These are phyloP conservation scores for Sanguinoderma infundibulare DNA, from an alignment of 1,284 basidiomycete species.

Conservation along the genomic window DNA sequence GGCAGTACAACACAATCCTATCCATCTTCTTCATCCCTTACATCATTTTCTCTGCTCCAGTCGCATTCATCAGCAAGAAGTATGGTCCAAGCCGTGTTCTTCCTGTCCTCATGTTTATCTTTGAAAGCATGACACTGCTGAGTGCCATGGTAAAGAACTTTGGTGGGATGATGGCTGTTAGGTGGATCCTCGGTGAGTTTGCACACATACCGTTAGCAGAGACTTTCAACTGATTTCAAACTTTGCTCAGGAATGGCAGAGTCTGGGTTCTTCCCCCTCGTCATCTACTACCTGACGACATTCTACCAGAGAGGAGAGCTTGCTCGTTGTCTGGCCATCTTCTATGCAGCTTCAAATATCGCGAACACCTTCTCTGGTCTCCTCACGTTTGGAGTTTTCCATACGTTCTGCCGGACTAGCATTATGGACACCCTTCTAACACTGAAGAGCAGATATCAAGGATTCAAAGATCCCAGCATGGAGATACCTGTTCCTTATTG, in stretches of 20 bases:
- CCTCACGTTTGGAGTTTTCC: slow-evolving; percentile 23
- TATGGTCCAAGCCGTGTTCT: slow-evolving; percentile 40
- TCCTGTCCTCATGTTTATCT: slow-evolving; percentile 42
- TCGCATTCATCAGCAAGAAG: slow-evolving; percentile 46
- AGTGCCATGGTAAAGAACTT: slow-evolving; percentile 42
- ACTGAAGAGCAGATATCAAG: slow-evolving; percentile 2
- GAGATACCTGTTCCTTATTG: slow-evolving; percentile 47
- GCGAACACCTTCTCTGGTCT: slow-evolving; percentile 31
- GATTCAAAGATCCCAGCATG: slow-evolving; percentile 20
- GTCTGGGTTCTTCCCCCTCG: slow-evolving; percentile 67
- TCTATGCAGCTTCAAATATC: slow-evolving; percentile 42
- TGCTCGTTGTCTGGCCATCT: slow-evolving; percentile 41
- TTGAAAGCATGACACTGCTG: slow-evolving; percentile 43
- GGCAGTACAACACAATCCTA: slow-evolving; percentile 40
- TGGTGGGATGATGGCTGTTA: slow-evolving; percentile 10
- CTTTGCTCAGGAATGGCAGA: slow-evolving; percentile 44
- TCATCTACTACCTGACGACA: slow-evolving; percentile 47
- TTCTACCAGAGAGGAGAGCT: slow-evolving; percentile 45
- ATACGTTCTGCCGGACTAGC: slow-evolving; percentile 8
- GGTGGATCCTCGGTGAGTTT: slow-evolving; percentile 35
- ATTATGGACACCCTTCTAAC: background rate
- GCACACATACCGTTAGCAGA: background rate
- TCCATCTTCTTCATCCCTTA: slow-evolving; percentile 44
- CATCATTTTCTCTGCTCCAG: slow-evolving; percentile 40
- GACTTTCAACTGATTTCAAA: slow-evolving; percentile 27